Base-by-base conservation (phyloP, 2,329 filamentous ascomycete genomes). In the Fusarium proliferatum region DNA sequence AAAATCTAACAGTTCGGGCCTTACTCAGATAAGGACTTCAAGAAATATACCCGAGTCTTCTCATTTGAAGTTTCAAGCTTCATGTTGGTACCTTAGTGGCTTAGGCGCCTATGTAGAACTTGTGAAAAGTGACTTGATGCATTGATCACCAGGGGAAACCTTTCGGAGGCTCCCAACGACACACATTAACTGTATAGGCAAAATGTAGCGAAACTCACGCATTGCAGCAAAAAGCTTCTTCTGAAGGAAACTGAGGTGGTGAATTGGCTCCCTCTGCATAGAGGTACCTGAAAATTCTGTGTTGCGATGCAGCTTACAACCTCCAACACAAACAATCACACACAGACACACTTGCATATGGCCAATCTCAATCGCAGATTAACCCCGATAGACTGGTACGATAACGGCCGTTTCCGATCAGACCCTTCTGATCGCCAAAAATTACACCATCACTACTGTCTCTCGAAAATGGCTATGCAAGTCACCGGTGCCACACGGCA, bases 401-500 rank as follows among this genome's bases (percentile, higher is more conserved):
- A 56, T 67, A 39, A 45, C 45, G 58, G 71, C 21, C 42, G 45
- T 53, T 61, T 59, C 62, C 59, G 62, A 66, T 66, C 53, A 70
- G 10, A 16, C 45, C 33, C 66, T 53, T 57, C 45, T 71, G 56
- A 68, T 56, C 53, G 39, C 45, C 43, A 49, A 33, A 58, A 51
- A 38, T 13, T 36, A 34, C 41, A 26, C 41, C 38, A 33, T 39
- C 38, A 30, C 30, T 57, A 33, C 41, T n/a, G 28, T 15, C 61
- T 43, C 60, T 60, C 64, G 33, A 67, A 65, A 66, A 69, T 58
- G 59, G 60, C 52, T 56, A 67, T 62, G 52, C 62, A 61, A 52
- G 46, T 65, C 71, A 67, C 56, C 45, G n/a, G 26, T 49, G 46
- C 58, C 71, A 61, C 58, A 62, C n/a, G 36, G 45, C 48, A 48